Conservation (phyloP, 306 rosid species). For the Oemleria cerasiformis region DNA sequence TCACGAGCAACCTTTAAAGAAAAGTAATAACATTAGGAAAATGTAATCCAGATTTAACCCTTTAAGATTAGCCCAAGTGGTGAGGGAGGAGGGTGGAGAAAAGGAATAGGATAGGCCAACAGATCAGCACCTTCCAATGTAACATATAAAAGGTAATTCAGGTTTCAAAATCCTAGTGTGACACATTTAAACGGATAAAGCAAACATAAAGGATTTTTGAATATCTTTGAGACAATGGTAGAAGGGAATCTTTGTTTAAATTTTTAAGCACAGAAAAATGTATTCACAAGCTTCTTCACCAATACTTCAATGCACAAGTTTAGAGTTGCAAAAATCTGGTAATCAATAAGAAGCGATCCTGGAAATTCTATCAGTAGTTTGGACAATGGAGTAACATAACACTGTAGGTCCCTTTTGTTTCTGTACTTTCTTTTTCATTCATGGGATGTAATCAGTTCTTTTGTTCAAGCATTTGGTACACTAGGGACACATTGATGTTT, state of each 20-base stretch:
- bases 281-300: slow-evolving; percentile 7
- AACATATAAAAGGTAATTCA: slow-evolving; percentile 16
- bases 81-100: background rate
- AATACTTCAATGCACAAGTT: background rate
- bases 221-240: background rate
- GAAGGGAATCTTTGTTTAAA: background rate
- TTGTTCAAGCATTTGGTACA: background rate
- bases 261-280: background rate
- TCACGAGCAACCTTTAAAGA: slow-evolving; percentile 71
- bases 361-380: background rate
- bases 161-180: slow-evolving; percentile 17
- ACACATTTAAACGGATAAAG: slow-evolving; percentile 14
- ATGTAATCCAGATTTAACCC: slow-evolving; percentile 12
- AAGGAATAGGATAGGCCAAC: background rate
- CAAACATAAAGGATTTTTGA: background rate
- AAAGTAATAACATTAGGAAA: slow-evolving; percentile 22
- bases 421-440: background rate
- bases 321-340: slow-evolving; percentile 1
- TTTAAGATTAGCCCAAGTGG: background rate
- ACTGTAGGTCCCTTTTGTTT: background rate
- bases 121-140: background rate
- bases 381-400: background rate
- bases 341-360: background rate
- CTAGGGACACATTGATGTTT: background rate
- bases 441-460: background rate